Conservation (phyloP, 2,329 filamentous ascomycete genomes). For the Orbilia javanica region DNA sequence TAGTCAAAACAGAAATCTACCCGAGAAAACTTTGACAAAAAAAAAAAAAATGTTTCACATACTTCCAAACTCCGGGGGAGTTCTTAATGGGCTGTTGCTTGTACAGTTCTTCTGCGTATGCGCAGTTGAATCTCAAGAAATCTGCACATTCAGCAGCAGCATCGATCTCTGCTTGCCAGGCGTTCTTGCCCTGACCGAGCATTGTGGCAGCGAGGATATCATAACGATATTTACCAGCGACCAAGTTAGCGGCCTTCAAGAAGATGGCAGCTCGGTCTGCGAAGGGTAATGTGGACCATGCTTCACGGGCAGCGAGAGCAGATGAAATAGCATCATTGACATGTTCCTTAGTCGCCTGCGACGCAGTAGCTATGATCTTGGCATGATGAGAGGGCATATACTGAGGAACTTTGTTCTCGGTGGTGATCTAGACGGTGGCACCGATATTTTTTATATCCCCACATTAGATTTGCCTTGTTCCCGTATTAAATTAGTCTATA, state of each 20-base stretch:
- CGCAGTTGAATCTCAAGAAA: conserved; percentile 93
- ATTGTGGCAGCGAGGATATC: conserved; percentile 97
- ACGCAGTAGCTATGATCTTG: conserved; percentile 82
- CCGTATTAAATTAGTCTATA: conserved; percentile 2
- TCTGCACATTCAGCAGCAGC: conserved; percentile 91
- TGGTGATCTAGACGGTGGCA: conserved; percentile 74
- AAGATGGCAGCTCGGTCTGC: conserved; percentile 92
- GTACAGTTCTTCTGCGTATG: conserved; percentile 93
- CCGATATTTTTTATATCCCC: background rate
- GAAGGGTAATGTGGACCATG: conserved; percentile 89
- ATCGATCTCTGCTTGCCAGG: conserved; percentile 99
- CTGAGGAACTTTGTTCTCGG: conserved; percentile 76
- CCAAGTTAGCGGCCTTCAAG: conserved; percentile 92
- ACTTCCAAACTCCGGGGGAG: conserved; percentile 87
- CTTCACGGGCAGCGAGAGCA: conserved; percentile 84
- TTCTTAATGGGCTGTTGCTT: conserved; percentile 87
- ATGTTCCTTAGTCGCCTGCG: conserved; percentile 81
- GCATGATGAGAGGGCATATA: conserved; percentile 85
- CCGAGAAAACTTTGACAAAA: background rate
- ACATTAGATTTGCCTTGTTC: background rate
- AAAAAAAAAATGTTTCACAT: conserved; percentile 61
- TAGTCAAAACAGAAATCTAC: background rate
- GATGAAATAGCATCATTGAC: conserved; percentile 84
- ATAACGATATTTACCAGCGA: conserved; percentile 93
- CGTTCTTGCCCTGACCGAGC: conserved; percentile 97